Evolutionary conservation across 2,329 filamentous ascomycete species (phyloP).

Genomic region (Raffaelea deltoideospora): DNA sequence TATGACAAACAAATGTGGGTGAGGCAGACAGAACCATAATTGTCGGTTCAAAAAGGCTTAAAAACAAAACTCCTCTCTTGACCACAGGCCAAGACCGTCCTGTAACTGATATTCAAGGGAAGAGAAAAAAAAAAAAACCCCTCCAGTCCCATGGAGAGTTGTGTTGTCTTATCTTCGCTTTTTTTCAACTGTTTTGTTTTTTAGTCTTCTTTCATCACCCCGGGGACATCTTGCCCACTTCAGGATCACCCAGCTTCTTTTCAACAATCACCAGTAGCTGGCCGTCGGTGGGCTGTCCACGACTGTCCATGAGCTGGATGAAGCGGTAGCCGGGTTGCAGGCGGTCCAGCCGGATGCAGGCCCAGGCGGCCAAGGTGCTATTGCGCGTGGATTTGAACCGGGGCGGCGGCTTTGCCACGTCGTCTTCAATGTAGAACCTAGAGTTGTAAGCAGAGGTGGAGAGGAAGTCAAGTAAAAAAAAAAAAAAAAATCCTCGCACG

Average conservation of each 20-base stretch:
- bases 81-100: too few relatives aligned
- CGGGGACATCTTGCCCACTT: too few relatives aligned
- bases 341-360: conserved; percentile 44
- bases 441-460: conserved; percentile 1
- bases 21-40: too few relatives aligned
- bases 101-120: too few relatives aligned
- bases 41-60: too few relatives aligned
- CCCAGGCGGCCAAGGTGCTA: conserved; percentile 31
- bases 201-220: too few relatives aligned
- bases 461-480: conserved; percentile 2
- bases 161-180: too few relatives aligned
- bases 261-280: conserved; percentile 37
- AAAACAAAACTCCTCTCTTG: too few relatives aligned
- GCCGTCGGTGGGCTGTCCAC: conserved; percentile 27
- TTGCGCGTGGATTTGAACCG: conserved; percentile 4
- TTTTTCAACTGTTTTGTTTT: too few relatives aligned
- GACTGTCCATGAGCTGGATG: conserved; percentile 30
- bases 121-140: neutral
- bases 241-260: conserved; percentile 25
- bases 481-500: conserved; percentile 20
- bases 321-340: conserved; percentile 40
- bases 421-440: conserved; percentile 41
- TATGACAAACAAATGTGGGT: too few relatives aligned
- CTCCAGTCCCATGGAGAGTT: too few relatives aligned
- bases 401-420: conserved; percentile 14